Evolutionary conservation across 2,329 filamentous ascomycete genomes (phyloP), one percentile per base, ranked within the genome.

Genomic region (Trichoderma sp.): DNA sequence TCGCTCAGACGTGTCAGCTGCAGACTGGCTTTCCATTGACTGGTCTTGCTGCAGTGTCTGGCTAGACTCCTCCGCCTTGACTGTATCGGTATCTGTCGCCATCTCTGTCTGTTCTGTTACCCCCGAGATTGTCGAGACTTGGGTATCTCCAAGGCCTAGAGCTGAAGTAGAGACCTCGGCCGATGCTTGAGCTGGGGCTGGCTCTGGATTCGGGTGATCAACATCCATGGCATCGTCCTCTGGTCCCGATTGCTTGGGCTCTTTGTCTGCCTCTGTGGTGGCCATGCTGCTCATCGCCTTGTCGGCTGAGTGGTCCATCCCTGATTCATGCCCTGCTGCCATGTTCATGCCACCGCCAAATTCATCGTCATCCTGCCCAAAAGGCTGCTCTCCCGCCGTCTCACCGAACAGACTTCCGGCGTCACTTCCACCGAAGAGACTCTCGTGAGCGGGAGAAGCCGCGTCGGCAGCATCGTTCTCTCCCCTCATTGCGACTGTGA

Each of bases 371-470:
- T 97, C 94, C 13, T 92, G 91, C 0, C 88, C 92, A 79, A 94
- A 97, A 5, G 88, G 90, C 28, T 87, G 78, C 81, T 81, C 78
- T 81, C 91, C 79, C 15, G 84, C 82, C 11, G 84, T 91, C 75
- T 97, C 94, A 2, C 95, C 96, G 79, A 98, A 99, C 1, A 99
- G 85, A 3, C 94, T 97, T 61, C 94, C 94, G 0, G 88, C 90
- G 23, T 90, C 89, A 23, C 93, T 94, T 1, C 92, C 92, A 12
- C 90, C 92, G 77, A 98, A 98, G 0, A 98, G 84, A 62, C 93
- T 97, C 75, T 90, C 88, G 73, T 95, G 92, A 12, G 90, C 89
- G 1, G 91, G 93, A 47, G 90, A 89, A 85, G 76, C 90, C 23
- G 59, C 68, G 17, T 26, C 50, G 6, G 26, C 28, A 26, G 43